Evolutionary conservation across 164 flowering plant genomes (phyloP).

Genomic region (Stephania yunnanensis): DNA sequence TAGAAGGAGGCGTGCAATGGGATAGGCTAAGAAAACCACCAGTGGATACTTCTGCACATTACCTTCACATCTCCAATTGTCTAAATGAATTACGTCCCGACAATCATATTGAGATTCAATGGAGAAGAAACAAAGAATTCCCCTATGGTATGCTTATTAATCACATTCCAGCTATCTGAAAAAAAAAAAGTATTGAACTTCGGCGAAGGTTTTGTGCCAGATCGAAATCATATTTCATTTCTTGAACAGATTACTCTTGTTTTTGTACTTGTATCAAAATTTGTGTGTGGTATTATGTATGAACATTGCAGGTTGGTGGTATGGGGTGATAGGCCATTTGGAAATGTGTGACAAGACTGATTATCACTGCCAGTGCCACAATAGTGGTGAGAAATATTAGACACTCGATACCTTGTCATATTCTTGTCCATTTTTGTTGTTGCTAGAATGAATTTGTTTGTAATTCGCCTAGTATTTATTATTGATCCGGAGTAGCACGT

Average conservation of each 20-base stretch:
- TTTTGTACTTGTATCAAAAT: not conserved
- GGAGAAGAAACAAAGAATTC: conserved; percentile 81
- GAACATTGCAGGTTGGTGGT: conserved; percentile 91
- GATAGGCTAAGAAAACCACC: conserved; percentile 68
- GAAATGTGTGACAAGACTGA: conserved; percentile 75
- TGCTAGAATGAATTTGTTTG: not conserved
- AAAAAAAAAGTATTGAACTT: not conserved
- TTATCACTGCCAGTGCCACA: conserved; percentile 57
- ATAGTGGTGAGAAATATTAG: conserved; percentile 53
- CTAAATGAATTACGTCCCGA: conserved; percentile 63
- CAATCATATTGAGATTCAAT: conserved; percentile 83
- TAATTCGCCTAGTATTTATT: not conserved
- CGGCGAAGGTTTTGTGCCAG: not conserved
- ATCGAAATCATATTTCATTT: not conserved
- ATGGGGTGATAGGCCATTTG: conserved; percentile 89
- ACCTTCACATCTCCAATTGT: conserved; percentile 61
- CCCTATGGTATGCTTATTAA: conserved; percentile 65
- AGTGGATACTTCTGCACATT: conserved; percentile 46
- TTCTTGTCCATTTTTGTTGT: not conserved
- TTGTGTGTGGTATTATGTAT: conserved; percentile 5
- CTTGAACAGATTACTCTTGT: not conserved
- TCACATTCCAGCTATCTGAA: not conserved
- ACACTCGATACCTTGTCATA: not conserved
- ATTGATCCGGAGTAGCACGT: not conserved
- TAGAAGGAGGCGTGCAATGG: conserved; percentile 61